Base-by-base conservation (phyloP, 192 early-diverging fungal genomes). In the Umbelopsis sp. region DNA sequence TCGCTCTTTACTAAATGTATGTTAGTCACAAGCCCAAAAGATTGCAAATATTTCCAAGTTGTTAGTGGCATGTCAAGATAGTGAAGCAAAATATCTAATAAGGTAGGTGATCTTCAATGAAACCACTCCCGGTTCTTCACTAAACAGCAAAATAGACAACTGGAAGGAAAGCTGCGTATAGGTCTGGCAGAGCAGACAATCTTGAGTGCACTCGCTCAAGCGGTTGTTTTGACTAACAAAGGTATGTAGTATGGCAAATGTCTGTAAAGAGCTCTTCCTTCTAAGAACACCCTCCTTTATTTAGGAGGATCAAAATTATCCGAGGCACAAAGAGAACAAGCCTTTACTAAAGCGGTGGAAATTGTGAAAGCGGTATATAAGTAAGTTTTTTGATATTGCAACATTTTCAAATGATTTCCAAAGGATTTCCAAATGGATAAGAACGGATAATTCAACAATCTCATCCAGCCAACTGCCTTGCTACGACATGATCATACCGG, bases 161-260 rank as follows among this genome's bases (percentile, higher is more conserved):
- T 96, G 45, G 94, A 96, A 76, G 98, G 97, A 47, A 95, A 97
- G 71, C 83, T 99, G 64, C 89, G 98, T 22, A 98, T 99, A 70
- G 96, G 97, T 27, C 80, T 99, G 23, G 98, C 97, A 1, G 97
- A 98, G 78, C 87, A 94, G 74, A 96, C 95, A 0, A 89, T 99
- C 20, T 85, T 97, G 37, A 87, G 87, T 12, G 89, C 94, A 13
- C 85, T 99, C 25, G 93, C 94, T n/a, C 92, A 96, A 30, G 91
- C 97, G 0, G 84, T 89, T 61, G 88, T 93, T 2, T 58, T 91
- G 46, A 82, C 81, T 23, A 82, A 89, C 49, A 74, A 81, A 49
- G 74, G 86, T 87, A 72, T 12, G 37, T 30, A 12, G 5, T 18
- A 21, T 18, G 33, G 30, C 22, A 49, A 46, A 20, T 44, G 52